Percentiles rank a stretch among this genome's conserved stretches.
Conservation (phyloP, 179 eudicot species). For the Pouteria campechiana region DNA sequence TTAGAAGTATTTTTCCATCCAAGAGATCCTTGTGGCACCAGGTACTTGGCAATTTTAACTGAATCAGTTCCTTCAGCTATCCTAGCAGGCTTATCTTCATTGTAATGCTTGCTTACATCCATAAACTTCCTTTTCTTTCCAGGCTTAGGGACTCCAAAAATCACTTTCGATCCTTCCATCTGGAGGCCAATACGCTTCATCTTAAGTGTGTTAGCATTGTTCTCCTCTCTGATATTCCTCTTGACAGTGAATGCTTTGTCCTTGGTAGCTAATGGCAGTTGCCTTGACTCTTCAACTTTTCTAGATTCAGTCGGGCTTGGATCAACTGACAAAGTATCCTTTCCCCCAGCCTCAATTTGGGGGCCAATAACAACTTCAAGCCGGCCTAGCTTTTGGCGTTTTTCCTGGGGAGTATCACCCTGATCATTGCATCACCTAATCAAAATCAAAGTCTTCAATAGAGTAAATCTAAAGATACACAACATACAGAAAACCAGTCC, state of each 20-base stretch:
- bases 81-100: conserved; percentile 42
- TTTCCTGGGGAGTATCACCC: conserved; percentile 78
- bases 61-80: conserved; percentile 34
- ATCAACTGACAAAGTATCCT: conserved; percentile 16
- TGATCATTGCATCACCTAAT: too few species aligned
- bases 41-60: conserved; percentile 33
- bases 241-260: conserved; percentile 68
- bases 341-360: conserved; percentile 20
- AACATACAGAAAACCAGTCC: too few species aligned
- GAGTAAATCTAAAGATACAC: too few species aligned
- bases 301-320: conserved; percentile 18
- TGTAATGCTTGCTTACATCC: conserved; percentile 92
- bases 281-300: conserved; percentile 28
- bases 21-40: conserved; percentile 52
- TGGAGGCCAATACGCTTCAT: conserved; percentile 54
- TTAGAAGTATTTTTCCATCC: conserved; percentile 43
- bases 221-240: conserved; percentile 31
- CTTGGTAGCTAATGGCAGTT: conserved; percentile 37
- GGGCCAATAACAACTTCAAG: too few species aligned
- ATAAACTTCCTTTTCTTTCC: conserved; percentile 89
- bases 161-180: conserved; percentile 69
- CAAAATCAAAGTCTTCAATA: too few species aligned
- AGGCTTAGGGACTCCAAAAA: conserved; percentile 93
- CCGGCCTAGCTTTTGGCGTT: conserved; percentile 58
- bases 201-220: conserved; percentile 31